Evolutionary conservation across 169 alveolate genomes (phyloP).

Genomic region (Cryptosporidium viatorum): DNA sequence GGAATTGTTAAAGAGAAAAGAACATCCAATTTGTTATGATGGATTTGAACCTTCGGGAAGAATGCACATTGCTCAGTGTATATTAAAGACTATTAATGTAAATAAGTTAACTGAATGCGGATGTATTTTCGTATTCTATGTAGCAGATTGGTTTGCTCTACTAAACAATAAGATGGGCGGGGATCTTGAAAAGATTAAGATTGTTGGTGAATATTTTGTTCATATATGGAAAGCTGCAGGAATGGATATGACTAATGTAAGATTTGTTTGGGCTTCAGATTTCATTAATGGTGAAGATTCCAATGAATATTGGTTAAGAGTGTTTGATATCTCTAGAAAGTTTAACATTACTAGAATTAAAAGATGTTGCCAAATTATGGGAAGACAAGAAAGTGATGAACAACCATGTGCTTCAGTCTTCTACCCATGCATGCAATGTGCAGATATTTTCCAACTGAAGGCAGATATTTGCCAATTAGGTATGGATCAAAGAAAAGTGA

Average conservation of each 20-base stretch:
- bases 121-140: slow-evolving; percentile 97
- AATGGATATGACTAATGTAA: slow-evolving; percentile 96
- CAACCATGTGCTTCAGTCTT: slow-evolving; percentile 90
- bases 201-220: slow-evolving; percentile 97
- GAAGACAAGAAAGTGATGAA: slow-evolving; percentile 96
- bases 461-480: slow-evolving; percentile 99
- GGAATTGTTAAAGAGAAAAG: slow-evolving; percentile 81
- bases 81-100: slow-evolving; percentile 89
- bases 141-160: slow-evolving; percentile 99
- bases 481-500: slow-evolving; percentile 98
- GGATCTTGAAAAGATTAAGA: slow-evolving; percentile 92
- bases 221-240: slow-evolving; percentile 99
- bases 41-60: slow-evolving; percentile 99
- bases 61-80: slow-evolving; percentile 99
- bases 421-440: slow-evolving; percentile 96
- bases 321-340: slow-evolving; percentile 94
- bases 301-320: slow-evolving; percentile 95
- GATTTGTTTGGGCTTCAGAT: slow-evolving; percentile 99
- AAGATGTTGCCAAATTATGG: slow-evolving; percentile 98
- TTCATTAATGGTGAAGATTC: slow-evolving; percentile 93
- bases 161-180: slow-evolving; percentile 99
- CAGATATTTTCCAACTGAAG: slow-evolving; percentile 96
- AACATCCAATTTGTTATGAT: slow-evolving; percentile 94
- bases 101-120: slow-evolving; percentile 96
- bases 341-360: slow-evolving; percentile 93